Base-by-base conservation (phyloP, 2,329 filamentous ascomycete species). In the Reticulascus tulasneorum region DNA sequence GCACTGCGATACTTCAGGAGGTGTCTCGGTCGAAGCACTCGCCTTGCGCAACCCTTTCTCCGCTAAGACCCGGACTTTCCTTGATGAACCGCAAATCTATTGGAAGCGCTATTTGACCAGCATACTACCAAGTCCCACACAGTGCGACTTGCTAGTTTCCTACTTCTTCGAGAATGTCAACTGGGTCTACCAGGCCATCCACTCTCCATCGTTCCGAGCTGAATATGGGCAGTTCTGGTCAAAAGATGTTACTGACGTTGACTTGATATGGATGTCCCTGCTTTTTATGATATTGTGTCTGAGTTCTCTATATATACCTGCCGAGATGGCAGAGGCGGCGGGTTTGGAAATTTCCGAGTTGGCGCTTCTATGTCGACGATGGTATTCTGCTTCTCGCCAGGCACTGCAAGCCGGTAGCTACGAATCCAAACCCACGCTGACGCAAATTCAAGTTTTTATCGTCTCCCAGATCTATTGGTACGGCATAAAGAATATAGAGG, bases 151-250 rank as follows among this genome's bases (percentile, higher is more conserved):
- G 2, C 47, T 58, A 3, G 35, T 53, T 15, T 45, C 40, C 18
- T 55, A 53, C 31, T 58, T 52, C 37, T 33, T 56, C 13, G 51
- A 56, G 23, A 50, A 58, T 23, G 45, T 56, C 43, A 52, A 58
- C 34, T 56, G 50, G 46, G 41, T 56, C 8, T 55, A 54, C 36
- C 54, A 58, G 25, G 44, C 35, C 18, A 35, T 44, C 6, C 44
- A 47, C 21, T 38, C 35, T 2, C 44, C 46, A 1, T 47, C 44
- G 4, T 48, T 48, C 16, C 38, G 46, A 2, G 33, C 38, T 11
- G 45, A 51, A 33, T 58, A 57, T 33, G 43, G 46, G 2, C 25
- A 27, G 10, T 50, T 59, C 19, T 58, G 55, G 55, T 37, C 47
- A 5, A 41, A 29, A 12, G 40, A 41, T 5, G 29, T 51, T 5